Conservation (phyloP, 2,329 filamentous ascomycete species). For the Falciphora oryzae region DNA sequence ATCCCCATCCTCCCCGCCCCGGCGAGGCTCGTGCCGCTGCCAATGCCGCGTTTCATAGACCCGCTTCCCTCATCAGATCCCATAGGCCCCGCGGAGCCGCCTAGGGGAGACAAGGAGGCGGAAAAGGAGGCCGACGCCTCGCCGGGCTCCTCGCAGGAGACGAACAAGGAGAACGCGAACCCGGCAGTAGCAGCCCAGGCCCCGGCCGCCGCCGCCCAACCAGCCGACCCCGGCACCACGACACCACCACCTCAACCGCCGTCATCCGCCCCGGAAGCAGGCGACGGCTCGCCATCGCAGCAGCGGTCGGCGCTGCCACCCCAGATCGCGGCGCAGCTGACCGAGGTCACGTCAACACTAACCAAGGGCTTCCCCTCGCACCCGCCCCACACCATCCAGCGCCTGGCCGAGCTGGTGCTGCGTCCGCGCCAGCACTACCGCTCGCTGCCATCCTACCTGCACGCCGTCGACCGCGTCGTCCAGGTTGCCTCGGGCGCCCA, state of each 20-base stretch:
- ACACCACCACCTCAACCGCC: constrained; percentile 15
- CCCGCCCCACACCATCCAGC: constrained; percentile 89
- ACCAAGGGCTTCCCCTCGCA: constrained; percentile 60
- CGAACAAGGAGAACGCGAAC: constrained; percentile 64
- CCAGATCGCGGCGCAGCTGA: constrained; percentile 57
- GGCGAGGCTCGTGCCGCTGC: constrained; percentile 33
- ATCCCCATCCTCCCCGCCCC: constrained; percentile 53
- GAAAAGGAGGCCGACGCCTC: constrained; percentile 17
- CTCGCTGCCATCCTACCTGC: constrained; percentile 76
- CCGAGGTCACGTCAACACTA: constrained; percentile 56
- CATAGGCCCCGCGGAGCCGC: constrained; percentile 28
- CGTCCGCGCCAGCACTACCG: constrained; percentile 73
- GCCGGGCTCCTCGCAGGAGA: constrained; percentile 44
- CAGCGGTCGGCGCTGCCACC: constrained; percentile 46
- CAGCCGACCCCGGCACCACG: background rate
- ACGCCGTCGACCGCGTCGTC: constrained; percentile 84
- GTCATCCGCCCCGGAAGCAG: constrained; percentile 8
- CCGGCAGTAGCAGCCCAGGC: constrained; percentile 32
- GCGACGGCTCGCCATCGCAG: background rate
- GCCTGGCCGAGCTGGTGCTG: constrained; percentile 80
- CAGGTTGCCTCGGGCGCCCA: constrained; percentile 80
- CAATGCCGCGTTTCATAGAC: constrained; percentile 36
- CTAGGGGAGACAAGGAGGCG: constrained; percentile 30
- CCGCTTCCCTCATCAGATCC: constrained; percentile 40
- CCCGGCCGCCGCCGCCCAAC: constrained; percentile 12